Evolutionary conservation across 1,284 basidiomycete species (phyloP).

Genomic region (Apiotrichum siamense): DNA sequence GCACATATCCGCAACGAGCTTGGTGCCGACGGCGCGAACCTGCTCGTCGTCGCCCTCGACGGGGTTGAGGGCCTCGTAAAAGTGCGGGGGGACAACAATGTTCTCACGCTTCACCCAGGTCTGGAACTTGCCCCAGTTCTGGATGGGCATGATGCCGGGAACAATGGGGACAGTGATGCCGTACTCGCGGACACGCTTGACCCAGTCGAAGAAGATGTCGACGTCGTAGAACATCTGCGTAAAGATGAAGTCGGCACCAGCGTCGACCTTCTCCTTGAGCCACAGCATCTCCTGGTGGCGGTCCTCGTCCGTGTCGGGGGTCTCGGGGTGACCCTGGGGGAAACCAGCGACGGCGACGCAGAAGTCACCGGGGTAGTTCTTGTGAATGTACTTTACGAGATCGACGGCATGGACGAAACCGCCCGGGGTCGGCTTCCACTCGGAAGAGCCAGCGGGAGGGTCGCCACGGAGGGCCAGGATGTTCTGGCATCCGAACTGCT

Average conservation of each 20-base stretch:
- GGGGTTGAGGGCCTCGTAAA: conserved; percentile 77
- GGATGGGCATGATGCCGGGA: conserved; percentile 88
- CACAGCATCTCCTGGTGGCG: conserved; percentile 66
- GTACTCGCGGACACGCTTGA: conserved; percentile 68
- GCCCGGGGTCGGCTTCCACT: conserved; percentile 83
- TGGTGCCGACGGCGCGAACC: conserved; percentile 80
- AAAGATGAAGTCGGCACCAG: conserved; percentile 91
- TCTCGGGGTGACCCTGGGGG: conserved; percentile 69
- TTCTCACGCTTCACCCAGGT: conserved; percentile 84
- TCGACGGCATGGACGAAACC: conserved; percentile 86
- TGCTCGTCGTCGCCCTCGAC: conserved; percentile 87
- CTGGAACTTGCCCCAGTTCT: conserved; percentile 95
- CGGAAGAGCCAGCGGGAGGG: conserved; percentile 77
- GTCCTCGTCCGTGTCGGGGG: conserved; percentile 46
- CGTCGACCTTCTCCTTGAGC: conserved; percentile 86
- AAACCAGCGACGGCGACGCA: conserved; percentile 90
- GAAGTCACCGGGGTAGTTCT: conserved; percentile 79
- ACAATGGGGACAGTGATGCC: conserved; percentile 93
- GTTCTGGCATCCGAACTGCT: conserved; percentile 85
- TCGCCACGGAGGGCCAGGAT: conserved; percentile 93
- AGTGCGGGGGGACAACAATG: conserved; percentile 71
- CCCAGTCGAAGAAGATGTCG: conserved; percentile 77
- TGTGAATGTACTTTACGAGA: conserved; percentile 78
- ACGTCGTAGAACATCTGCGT: conserved; percentile 98
- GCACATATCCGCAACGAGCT: conserved; percentile 83